Base-by-base conservation (phyloP, 1,284 basidiomycete species). In the Leccinum pachyderme region DNA sequence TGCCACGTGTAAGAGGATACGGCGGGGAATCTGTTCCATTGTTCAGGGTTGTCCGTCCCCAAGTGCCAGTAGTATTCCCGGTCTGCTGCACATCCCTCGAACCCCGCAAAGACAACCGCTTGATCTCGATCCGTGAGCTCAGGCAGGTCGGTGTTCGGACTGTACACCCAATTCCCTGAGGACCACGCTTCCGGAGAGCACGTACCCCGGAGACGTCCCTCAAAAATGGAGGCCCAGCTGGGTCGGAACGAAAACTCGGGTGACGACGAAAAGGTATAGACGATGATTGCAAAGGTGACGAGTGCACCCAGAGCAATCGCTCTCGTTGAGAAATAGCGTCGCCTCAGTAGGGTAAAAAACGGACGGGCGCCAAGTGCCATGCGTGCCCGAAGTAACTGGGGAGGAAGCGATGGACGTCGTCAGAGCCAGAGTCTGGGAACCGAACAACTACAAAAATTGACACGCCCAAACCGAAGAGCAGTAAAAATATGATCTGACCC, bases 21-120 rank as follows among this genome's bases (percentile, higher is more conserved):
- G 2, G 57, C 66, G 0, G 82, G 82, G 58, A 82, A 84, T 50
- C 81, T 72, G 51, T 77, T 73, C 72, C 75, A 83, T 31, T 74
- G 72, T 1, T 72, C 73, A 54, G 71, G 61, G 24, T 71, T 75
- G 64, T 84, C 81, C 5, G 77, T 68, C 4, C 74, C 82, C 25
- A 87, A 72, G 65, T 86, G 85, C 84, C 84, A 86, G 54, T 70
- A 71, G 56, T 77, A 78, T 64, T 87, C 85, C 53, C 84, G 73
- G 47, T 78, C 77, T 60, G 80, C 80, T 9, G 84, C 84, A 61
- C 84, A 87, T 39, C 81, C 82, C 55, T 77, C 70, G 29, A 84
- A 77, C 11, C 83, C 82, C 22, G 79, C 75, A 59, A 84, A 80
- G 3, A 61, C 63, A 43, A 82, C 67, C 13, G 75, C 78, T 56